These are phyloP conservation scores for Geosiphon pyriformis DNA, from an alignment of 192 early-diverging fungal species.

Conservation along the genomic window DNA sequence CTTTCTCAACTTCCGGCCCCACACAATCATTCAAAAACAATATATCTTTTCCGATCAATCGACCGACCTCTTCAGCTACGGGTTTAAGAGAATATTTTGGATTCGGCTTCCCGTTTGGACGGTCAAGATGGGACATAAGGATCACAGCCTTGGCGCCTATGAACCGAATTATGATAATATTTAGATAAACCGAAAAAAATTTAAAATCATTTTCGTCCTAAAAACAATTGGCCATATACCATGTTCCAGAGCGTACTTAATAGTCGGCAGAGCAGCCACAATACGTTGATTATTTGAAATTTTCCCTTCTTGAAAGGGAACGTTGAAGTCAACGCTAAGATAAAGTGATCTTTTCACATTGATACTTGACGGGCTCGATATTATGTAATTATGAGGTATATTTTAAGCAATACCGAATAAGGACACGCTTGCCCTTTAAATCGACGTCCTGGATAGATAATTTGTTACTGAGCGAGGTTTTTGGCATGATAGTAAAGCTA, in stretches of 20 bases:
- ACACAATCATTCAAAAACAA: conserved; percentile 94
- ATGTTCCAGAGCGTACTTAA: conserved; percentile 83
- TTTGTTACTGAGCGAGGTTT: conserved; percentile 64
- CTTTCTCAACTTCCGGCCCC: conserved; percentile 76
- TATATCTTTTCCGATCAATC: conserved; percentile 74
- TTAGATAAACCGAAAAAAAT: neutral
- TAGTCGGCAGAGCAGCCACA: conserved; percentile 87
- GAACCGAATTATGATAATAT: neutral
- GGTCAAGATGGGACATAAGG: conserved; percentile 95
- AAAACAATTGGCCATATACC: conserved; percentile 38
- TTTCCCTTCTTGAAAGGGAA: conserved; percentile 87
- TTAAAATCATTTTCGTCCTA: no score
- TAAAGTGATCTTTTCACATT: conserved; percentile 4
- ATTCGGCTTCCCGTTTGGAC: conserved; percentile 86
- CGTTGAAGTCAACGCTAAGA: conserved; percentile 98
- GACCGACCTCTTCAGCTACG: conserved; percentile 76
- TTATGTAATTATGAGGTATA: neutral
- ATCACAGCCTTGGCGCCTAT: conserved; percentile 81
- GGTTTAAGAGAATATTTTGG: conserved; percentile 91
- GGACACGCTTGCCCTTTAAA: conserved; percentile 78
- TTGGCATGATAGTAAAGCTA: conserved; percentile 45
- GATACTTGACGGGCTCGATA: neutral
- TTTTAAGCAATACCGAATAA: conserved; percentile 66
- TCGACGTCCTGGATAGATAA: conserved; percentile 84
- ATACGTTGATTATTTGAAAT: conserved; percentile 99